Conservation (phyloP, 352 stramenopile genomes). For the Phytophthora tentaculata region DNA sequence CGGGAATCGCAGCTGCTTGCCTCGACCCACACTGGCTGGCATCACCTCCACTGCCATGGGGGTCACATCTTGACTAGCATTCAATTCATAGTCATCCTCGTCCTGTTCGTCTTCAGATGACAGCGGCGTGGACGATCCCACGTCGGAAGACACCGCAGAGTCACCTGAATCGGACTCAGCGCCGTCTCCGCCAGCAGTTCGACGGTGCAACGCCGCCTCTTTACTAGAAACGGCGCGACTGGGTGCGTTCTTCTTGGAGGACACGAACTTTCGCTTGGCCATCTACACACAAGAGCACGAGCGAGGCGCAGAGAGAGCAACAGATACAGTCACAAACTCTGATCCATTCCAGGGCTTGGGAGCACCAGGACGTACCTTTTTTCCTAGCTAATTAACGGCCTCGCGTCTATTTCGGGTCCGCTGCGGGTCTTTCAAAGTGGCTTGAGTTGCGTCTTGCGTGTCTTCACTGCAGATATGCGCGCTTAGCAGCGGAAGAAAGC, state of each 20-base stretch:
- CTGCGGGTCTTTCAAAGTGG: conserved; percentile 1
- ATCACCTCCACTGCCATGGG: conserved; percentile 70
- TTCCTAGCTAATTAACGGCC: conserved; percentile 26
- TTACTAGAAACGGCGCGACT: conserved; percentile 85
- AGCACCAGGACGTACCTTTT: conserved; percentile 28
- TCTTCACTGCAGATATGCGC: conserved; percentile 16
- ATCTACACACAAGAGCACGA: conserved; percentile 40
- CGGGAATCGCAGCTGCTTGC: conserved; percentile 84
- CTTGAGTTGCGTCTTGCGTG: conserved; percentile 6
- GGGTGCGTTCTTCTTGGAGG: conserved; percentile 88
- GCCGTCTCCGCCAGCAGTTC: conserved; percentile 30
- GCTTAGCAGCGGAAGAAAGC: conserved; percentile 6
- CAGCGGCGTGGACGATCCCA: conserved; percentile 42
- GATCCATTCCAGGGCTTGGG: conserved; percentile 2
- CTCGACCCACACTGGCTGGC: conserved; percentile 68
- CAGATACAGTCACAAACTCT: conserved; percentile 6
- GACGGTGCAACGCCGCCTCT: conserved; percentile 73
- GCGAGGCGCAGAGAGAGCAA: conserved; percentile 2
- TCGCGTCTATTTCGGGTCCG: conserved; percentile 31
- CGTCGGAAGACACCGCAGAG: conserved; percentile 46
- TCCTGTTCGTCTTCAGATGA: conserved; percentile 48
- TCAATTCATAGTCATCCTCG: conserved; percentile 33
- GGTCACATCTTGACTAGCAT: conserved; percentile 23
- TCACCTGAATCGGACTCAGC: conserved; percentile 34
- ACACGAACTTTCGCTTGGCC: conserved; percentile 87